Conservation (phyloP, 495 filamentous ascomycete genomes). For the Aspergillus sclerotioniger region DNA sequence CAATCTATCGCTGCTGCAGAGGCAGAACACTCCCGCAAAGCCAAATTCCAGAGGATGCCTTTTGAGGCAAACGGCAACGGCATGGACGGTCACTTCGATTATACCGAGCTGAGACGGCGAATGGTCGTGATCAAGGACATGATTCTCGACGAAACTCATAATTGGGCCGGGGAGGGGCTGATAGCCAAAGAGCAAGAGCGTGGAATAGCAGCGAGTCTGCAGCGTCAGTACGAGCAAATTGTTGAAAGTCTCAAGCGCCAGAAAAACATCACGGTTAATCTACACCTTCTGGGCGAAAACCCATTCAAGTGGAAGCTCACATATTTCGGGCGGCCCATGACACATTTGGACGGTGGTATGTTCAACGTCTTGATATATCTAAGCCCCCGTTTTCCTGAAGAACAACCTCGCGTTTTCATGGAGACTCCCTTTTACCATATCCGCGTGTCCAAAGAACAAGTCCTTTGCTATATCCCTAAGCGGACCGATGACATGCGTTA, state of each 20-base stretch:
- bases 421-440: constrained; percentile 84
- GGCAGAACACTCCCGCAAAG: constrained; percentile 49
- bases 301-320: constrained; percentile 61
- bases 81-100: constrained; percentile 89
- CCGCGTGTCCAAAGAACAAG: constrained; percentile 73
- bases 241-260: constrained; percentile 67
- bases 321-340: constrained; percentile 91
- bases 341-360: constrained; percentile 87
- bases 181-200: constrained; percentile 61
- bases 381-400: constrained; percentile 87
- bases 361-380: constrained; percentile 78
- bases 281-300: constrained; percentile 65
- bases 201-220: constrained; percentile 75
- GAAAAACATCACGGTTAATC: constrained; percentile 65
- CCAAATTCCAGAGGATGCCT: constrained; percentile 71
- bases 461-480: constrained; percentile 77
- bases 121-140: constrained; percentile 61
- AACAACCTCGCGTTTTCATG: constrained; percentile 82
- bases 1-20: constrained; percentile 59
- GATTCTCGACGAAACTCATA: constrained; percentile 67
- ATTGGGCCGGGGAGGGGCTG: constrained; percentile 70
- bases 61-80: constrained; percentile 77
- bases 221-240: constrained; percentile 82
- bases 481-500: constrained; percentile 74
- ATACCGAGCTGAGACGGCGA: constrained; percentile 67